phyloP scores from a whole-genome alignment of 352 stramenopile species.

The Globisporangium canariense region DNA sequence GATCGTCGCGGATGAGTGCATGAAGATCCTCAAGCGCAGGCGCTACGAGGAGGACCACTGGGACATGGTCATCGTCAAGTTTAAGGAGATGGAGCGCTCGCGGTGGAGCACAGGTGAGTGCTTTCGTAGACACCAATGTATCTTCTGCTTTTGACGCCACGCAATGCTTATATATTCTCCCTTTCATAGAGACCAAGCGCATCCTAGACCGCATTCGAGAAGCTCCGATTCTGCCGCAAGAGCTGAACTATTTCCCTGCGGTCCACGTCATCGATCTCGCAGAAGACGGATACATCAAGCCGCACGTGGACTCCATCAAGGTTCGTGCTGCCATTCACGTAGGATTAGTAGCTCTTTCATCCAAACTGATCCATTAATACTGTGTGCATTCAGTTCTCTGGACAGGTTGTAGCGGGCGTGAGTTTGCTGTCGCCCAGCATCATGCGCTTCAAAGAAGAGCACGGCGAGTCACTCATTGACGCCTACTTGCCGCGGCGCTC shows the following conservation, averaged over 20 bases:
- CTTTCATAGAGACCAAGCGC: constrained; percentile 40
- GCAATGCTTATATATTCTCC: background rate
- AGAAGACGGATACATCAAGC: constrained; percentile 80
- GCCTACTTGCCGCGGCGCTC: constrained; percentile 65
- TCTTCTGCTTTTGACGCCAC: background rate
- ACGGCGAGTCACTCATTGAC: constrained; percentile 67
- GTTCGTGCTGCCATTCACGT: constrained; percentile 16
- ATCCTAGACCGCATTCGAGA: constrained; percentile 72
- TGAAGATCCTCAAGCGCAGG: constrained; percentile 55
- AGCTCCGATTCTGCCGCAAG: constrained; percentile 50
- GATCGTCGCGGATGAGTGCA: constrained; percentile 69
- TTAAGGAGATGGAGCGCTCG: constrained; percentile 86
- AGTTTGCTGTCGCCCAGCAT: constrained; percentile 77
- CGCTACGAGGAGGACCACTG: constrained; percentile 81
- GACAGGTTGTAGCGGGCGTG: constrained; percentile 69
- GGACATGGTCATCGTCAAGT: constrained; percentile 86
- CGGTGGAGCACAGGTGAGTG: constrained; percentile 57
- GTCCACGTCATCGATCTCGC: constrained; percentile 83
- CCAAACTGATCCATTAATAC: background rate
- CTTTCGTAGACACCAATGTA: background rate
- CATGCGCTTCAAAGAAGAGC: constrained; percentile 84
- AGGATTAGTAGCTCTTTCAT: background rate
- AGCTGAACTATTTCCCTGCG: constrained; percentile 64
- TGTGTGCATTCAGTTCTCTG: constrained; percentile 52
- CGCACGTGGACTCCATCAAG: constrained; percentile 86